A percentile compares a stretch with the other conserved stretches of the same genome.
These are phyloP conservation scores for Cruciata laevipes DNA, from an alignment of 257 asterid genomes.

Conservation along the genomic window DNA sequence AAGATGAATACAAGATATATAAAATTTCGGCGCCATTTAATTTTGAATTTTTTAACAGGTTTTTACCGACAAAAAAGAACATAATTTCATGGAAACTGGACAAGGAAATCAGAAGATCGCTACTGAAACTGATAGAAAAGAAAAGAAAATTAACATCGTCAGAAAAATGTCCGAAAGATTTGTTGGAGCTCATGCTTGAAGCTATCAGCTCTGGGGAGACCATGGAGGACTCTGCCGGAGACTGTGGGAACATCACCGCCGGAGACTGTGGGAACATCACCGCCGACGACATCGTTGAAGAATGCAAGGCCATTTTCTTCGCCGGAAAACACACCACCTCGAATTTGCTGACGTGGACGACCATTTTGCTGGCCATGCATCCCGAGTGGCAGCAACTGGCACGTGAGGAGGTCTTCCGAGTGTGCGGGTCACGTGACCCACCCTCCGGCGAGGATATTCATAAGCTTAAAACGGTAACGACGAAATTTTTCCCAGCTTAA, in stretches of 20 bases:
- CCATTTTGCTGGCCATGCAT: slow-evolving; percentile 81
- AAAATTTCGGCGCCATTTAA: too few relatives aligned
- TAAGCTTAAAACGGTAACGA: slow-evolving; percentile 71
- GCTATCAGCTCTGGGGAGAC: slow-evolving; percentile 31
- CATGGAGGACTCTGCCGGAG: background rate
- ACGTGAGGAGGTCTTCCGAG: slow-evolving; percentile 89
- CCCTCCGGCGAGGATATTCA: slow-evolving; percentile 64
- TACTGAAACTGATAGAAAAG: slow-evolving; percentile 48
- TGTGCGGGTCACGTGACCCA: slow-evolving; percentile 78
- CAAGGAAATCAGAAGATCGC: slow-evolving; percentile 59
- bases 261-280: slow-evolving; percentile 24
- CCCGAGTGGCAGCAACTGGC: slow-evolving; percentile 96
- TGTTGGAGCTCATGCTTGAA: slow-evolving; percentile 72
- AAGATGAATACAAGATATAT: too few relatives aligned
- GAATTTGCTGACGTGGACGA: slow-evolving; percentile 85
- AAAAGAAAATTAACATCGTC: slow-evolving; percentile 23
- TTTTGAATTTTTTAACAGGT: too few relatives aligned
- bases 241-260: slow-evolving; percentile 23
- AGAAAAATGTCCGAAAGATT: slow-evolving; percentile 62
- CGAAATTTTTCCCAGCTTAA: background rate
- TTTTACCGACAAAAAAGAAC: slow-evolving; percentile 74
- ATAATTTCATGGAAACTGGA: slow-evolving; percentile 82
- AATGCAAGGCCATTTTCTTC: slow-evolving; percentile 87
- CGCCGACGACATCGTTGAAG: slow-evolving; percentile 68
- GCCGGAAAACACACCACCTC: slow-evolving; percentile 89